Evolutionary conservation across 306 rosid species (phyloP).

Genomic region (Acacia crassicarpa): DNA sequence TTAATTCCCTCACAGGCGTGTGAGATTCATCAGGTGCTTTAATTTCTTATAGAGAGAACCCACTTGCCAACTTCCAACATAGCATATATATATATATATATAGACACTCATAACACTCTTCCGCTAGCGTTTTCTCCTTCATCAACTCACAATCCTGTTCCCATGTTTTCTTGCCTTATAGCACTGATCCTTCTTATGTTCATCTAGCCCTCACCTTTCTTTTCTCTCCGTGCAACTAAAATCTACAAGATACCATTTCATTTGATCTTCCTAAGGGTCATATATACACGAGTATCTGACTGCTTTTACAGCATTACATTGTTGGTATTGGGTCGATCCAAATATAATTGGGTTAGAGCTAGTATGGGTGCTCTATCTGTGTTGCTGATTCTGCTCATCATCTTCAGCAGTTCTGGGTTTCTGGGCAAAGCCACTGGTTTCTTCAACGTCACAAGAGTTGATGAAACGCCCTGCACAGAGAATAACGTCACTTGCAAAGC

Average conservation of each 20-base stretch:
- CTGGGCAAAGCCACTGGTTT: constrained; percentile 35
- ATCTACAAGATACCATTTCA: not conserved
- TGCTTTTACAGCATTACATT: not conserved
- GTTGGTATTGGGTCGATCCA: not conserved
- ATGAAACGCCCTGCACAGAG: too few relatives aligned
- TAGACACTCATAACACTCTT: constrained; percentile 3
- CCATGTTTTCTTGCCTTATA: constrained; percentile 12
- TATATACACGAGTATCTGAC: not conserved
- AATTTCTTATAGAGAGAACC: constrained; percentile 19
- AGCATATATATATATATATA: not conserved
- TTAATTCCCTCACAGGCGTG: constrained; percentile 36
- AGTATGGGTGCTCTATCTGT: constrained; percentile 41
- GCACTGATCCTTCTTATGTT: not conserved
- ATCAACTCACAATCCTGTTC: not conserved
- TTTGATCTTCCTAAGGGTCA: not conserved
- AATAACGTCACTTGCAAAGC: constrained; percentile 26
- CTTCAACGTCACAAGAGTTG: constrained; percentile 30
- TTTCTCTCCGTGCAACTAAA: not conserved
- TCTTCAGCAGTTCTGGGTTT: constrained; percentile 44
- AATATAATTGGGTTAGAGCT: not conserved
- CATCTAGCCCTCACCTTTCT: not conserved
- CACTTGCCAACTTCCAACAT: not conserved
- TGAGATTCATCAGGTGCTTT: constrained; percentile 37
- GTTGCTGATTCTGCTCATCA: constrained; percentile 39
- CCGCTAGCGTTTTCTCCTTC: constrained; percentile 14